Evolutionary conservation across 176 grass and related monocot genomes (phyloP).

Genomic region (Avena atlantica): DNA sequence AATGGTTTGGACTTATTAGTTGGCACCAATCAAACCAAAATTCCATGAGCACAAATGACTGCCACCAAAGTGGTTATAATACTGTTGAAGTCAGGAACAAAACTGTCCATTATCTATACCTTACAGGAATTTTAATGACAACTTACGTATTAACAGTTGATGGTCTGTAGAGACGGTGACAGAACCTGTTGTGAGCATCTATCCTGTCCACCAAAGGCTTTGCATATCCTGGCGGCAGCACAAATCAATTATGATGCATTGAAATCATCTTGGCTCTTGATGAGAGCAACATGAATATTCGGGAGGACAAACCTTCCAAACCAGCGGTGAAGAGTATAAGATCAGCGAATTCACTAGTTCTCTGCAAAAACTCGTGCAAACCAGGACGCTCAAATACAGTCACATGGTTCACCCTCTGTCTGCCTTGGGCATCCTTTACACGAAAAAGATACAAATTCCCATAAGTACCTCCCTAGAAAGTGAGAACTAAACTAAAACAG

Average conservation of each 20-base stretch:
- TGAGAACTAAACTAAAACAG: slow-evolving; percentile 9
- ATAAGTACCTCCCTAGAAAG: slow-evolving; percentile 23
- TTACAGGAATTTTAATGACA: slow-evolving; percentile 9
- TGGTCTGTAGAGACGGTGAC: slow-evolving; percentile 71
- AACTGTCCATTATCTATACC: background rate
- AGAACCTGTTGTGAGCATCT: slow-evolving; percentile 77
- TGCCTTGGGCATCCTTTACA: slow-evolving; percentile 82
- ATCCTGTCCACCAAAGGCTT: slow-evolving; percentile 90
- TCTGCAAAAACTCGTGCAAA: slow-evolving; percentile 79
- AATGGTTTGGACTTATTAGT: background rate
- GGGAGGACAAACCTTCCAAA: slow-evolving; percentile 68
- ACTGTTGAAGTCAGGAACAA: background rate
- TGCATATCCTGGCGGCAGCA: slow-evolving; percentile 72
- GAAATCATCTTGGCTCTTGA: slow-evolving; percentile 9
- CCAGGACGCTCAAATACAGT: slow-evolving; percentile 97
- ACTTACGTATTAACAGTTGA: slow-evolving; percentile 92
- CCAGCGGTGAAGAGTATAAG: slow-evolving; percentile 97
- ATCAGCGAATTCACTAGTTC: slow-evolving; percentile 83
- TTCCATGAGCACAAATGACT: background rate
- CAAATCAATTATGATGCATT: slow-evolving; percentile 21
- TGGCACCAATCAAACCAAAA: slow-evolving; percentile 21
- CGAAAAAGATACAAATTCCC: slow-evolving; percentile 30
- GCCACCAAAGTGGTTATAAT: background rate
- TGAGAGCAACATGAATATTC: slow-evolving; percentile 8
- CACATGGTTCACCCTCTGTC: slow-evolving; percentile 71